Evolutionary conservation across 495 filamentous ascomycete species (phyloP).

Genomic region (Achaetomiella virescens): DNA sequence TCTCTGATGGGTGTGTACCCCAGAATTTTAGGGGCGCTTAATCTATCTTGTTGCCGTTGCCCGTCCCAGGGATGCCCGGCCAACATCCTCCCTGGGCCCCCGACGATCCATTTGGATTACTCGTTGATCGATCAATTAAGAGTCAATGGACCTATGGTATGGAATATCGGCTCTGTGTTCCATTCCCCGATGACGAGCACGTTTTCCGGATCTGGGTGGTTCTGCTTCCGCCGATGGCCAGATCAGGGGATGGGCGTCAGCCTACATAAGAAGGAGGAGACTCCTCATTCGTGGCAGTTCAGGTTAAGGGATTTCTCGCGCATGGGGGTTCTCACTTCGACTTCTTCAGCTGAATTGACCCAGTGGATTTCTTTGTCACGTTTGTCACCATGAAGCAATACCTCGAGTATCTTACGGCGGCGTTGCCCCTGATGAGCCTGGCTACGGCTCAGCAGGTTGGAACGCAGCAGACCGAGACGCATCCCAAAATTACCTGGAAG

Average conservation of each 20-base stretch:
- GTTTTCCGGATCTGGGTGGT: slow-evolving; percentile 12
- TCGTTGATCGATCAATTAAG: slow-evolving; percentile 14
- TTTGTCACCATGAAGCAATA: slow-evolving; percentile 23
- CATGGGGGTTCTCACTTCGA: too few relatives aligned
- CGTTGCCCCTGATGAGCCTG: slow-evolving; percentile 25
- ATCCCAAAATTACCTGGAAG: slow-evolving; percentile 55
- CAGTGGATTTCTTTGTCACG: too few relatives aligned
- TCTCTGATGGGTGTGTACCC: slow-evolving; percentile 3
- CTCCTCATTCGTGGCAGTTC: too few relatives aligned
- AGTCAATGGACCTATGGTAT: slow-evolving; percentile 15
- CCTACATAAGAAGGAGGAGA: not conserved
- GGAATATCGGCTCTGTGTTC: slow-evolving; percentile 22
- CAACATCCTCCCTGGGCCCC: slow-evolving; percentile 14
- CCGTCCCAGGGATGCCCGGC: slow-evolving; percentile 1
- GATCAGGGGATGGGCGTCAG: not conserved
- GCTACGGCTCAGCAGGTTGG: slow-evolving; percentile 49
- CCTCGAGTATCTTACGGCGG: slow-evolving; percentile 30
- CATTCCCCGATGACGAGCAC: slow-evolving; percentile 3
- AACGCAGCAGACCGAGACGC: slow-evolving; percentile 47
- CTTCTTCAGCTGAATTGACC: too few relatives aligned
- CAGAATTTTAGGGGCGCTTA: slow-evolving; percentile 15
- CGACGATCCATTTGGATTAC: slow-evolving; percentile 9
- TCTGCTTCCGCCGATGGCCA: not conserved
- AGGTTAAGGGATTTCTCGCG: too few relatives aligned
- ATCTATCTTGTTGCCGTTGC: slow-evolving; percentile 15